A percentile compares a stretch with the other conserved stretches of the same genome.
phyloP scores from a whole-genome alignment of 257 asterid species.

The Ballota nigra region DNA sequence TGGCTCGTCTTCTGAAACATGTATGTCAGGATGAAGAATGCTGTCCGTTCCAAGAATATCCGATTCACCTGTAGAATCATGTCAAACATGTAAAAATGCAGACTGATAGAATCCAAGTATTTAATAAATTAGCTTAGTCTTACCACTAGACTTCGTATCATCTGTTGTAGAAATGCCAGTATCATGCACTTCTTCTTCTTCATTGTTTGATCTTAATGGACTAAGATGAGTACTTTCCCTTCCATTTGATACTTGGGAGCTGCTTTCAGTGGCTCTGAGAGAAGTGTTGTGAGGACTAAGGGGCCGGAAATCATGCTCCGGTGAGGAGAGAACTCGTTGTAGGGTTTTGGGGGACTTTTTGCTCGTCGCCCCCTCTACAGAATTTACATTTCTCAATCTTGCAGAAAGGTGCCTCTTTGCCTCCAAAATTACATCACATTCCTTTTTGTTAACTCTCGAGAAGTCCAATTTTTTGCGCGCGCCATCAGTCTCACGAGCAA shows the following conservation, averaged over 20 bases:
- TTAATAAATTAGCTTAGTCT: neutral
- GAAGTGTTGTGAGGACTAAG: conserved; percentile 28
- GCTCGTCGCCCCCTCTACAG: conserved; percentile 16
- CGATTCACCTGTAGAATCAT: conserved; percentile 37
- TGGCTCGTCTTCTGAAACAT: conserved; percentile 19
- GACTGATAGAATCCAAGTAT: neutral
- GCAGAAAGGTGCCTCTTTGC: conserved; percentile 79
- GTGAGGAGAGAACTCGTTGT: conserved; percentile 54
- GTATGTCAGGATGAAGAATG: conserved; percentile 8
- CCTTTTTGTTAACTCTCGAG: conserved; percentile 35
- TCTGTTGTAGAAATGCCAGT: conserved; percentile 1
- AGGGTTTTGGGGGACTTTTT: conserved; percentile 48
- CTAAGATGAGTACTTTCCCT: conserved; percentile 11
- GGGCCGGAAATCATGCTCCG: conserved; percentile 47
- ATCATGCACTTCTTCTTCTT: conserved; percentile 12
- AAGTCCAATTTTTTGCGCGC: conserved; percentile 31
- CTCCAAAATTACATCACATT: conserved; percentile 57
- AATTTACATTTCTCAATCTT: conserved; percentile 37
- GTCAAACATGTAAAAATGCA: conserved; percentile 5
- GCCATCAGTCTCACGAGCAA: conserved; percentile 17
- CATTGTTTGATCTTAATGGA: conserved; percentile 29
- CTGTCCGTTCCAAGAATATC: conserved; percentile 17
- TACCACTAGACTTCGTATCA: conserved; percentile 36
- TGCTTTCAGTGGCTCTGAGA: conserved; percentile 6
- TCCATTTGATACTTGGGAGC: conserved; percentile 19